phyloP scores from a whole-genome alignment of 2,329 filamentous ascomycete genomes.

The Elsinoe necatrix region DNA sequence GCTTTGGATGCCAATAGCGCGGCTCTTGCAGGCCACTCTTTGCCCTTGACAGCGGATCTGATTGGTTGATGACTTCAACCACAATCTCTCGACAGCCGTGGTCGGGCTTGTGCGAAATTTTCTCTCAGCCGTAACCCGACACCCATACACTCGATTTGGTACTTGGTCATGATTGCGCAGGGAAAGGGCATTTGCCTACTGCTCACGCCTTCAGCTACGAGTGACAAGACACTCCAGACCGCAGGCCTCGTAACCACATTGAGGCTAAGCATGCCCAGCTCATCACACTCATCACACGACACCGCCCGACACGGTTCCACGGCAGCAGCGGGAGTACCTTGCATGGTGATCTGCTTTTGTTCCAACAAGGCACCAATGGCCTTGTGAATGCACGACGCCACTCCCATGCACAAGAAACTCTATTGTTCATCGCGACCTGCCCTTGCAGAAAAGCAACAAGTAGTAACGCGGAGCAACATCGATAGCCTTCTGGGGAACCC shows the following conservation, averaged over 20 bases:
- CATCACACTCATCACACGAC: not conserved
- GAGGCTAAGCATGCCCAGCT: not conserved
- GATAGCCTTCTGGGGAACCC: not conserved
- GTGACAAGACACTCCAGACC: not conserved
- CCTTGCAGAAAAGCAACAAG: not conserved
- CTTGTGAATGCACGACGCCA: not conserved
- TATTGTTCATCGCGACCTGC: not conserved
- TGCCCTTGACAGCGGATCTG: not conserved
- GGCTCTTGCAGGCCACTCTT: not conserved
- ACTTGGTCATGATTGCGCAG: too few species aligned
- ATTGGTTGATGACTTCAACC: not conserved
- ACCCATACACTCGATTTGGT: not conserved
- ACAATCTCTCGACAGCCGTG: not conserved
- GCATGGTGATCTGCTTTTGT: slow-evolving; percentile 3
- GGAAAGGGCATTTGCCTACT: too few species aligned
- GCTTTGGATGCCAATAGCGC: not conserved
- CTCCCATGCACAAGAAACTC: not conserved
- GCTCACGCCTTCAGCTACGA: not conserved
- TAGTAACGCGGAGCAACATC: not conserved
- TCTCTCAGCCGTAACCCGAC: not conserved
- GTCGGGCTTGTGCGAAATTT: not conserved
- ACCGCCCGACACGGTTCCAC: not conserved
- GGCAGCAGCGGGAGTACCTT: slow-evolving; percentile 14
- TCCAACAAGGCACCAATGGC: slow-evolving; percentile 5
- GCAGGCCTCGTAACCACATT: not conserved